Conservation (phyloP, 345 rosid genomes). For the Cardamine resedifolia region DNA sequence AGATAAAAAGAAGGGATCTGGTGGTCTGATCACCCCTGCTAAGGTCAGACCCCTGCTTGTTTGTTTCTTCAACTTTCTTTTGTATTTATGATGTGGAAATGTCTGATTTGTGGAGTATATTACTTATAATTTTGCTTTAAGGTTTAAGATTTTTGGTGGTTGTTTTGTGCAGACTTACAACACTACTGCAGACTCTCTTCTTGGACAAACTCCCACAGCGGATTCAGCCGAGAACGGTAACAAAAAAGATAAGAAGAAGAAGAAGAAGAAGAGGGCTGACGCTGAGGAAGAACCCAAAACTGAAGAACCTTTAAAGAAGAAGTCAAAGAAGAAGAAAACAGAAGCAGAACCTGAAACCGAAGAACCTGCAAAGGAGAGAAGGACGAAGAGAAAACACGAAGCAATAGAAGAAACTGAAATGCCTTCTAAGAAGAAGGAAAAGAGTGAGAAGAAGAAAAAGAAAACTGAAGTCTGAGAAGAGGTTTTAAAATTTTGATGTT, state of each 20-base stretch:
- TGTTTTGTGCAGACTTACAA: constrained; percentile 62
- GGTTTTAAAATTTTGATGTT: constrained; percentile 14
- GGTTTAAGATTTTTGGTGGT: not conserved
- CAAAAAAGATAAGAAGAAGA: constrained; percentile 43
- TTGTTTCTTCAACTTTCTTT: not conserved
- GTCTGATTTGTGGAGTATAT: not conserved
- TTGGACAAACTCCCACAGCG: constrained; percentile 35
- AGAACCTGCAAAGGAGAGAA: constrained; percentile 46
- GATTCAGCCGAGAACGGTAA: constrained; percentile 27
- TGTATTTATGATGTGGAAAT: not conserved
- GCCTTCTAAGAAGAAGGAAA: constrained; percentile 31
- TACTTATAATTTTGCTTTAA: not conserved
- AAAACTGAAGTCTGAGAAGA: constrained; percentile 23
- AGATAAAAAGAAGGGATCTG: constrained; percentile 68
- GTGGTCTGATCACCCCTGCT: constrained; percentile 75
- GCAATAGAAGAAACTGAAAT: constrained; percentile 27
- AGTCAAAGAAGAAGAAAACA: constrained; percentile 42
- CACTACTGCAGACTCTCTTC: constrained; percentile 66
- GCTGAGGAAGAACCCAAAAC: constrained; percentile 20
- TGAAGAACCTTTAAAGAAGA: constrained; percentile 36
- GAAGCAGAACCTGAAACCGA: constrained; percentile 37
- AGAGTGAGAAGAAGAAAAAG: constrained; percentile 47
- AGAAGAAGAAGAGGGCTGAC: constrained; percentile 51
- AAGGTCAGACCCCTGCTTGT: constrained; percentile 46
- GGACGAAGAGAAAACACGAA: constrained; percentile 47